phyloP scores from a whole-genome alignment of 139 green algal genomes.

The Chlamydomonas urium region DNA sequence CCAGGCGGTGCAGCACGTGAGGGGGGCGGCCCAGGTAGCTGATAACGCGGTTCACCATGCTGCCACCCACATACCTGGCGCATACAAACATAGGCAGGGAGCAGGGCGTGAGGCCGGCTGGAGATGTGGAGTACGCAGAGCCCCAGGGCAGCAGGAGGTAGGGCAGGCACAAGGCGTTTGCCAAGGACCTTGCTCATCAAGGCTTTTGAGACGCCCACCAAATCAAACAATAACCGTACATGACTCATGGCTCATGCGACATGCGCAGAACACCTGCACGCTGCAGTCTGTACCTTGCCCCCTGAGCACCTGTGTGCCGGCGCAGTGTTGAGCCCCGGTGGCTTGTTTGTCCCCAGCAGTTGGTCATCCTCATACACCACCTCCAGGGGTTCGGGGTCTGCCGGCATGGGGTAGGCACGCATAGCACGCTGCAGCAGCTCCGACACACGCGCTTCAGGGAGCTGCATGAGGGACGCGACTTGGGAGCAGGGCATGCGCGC shows the following conservation, averaged over 20 bases:
- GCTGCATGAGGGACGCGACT: conserved; percentile 4
- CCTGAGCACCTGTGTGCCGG: conserved; percentile 72
- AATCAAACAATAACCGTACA: no score
- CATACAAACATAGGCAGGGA: no score
- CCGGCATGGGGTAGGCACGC: conserved; percentile 16
- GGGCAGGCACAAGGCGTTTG: no score
- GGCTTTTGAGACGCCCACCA: no score
- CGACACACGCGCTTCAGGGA: conserved; percentile 6
- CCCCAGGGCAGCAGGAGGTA: no score
- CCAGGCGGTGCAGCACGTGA: conserved; percentile 41
- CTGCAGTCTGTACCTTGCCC: no score
- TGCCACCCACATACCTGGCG: conserved; percentile 11
- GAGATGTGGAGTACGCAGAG: no score
- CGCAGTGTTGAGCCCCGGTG: conserved; percentile 57
- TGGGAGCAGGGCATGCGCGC: no score
- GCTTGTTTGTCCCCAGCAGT: conserved; percentile 81
- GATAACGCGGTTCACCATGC: conserved; percentile 76
- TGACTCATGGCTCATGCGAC: no score
- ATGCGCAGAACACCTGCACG: no score
- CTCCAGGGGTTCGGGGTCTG: conserved; percentile 5
- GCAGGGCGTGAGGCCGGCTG: no score
- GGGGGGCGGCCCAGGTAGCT: conserved; percentile 36
- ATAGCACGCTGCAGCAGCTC: conserved; percentile 11
- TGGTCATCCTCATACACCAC: conserved; percentile 53
- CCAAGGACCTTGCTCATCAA: no score